These are phyloP conservation scores for Diaporthe velutina DNA, from an alignment of 2,329 filamentous ascomycete genomes.

Conservation along the genomic window DNA sequence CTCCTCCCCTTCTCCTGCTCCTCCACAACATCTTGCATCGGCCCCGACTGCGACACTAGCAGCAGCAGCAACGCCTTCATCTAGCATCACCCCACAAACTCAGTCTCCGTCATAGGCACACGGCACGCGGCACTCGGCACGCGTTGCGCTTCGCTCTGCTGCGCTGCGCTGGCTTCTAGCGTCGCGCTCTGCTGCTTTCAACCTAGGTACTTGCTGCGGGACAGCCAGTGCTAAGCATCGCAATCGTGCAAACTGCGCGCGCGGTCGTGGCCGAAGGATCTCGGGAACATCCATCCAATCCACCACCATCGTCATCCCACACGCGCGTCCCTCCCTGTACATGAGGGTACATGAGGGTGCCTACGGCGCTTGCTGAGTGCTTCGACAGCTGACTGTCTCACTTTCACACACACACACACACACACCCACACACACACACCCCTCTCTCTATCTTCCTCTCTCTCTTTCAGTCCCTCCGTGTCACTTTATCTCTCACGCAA, in stretches of 20 bases:
- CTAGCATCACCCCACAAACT: not conserved
- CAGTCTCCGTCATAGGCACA: not conserved
- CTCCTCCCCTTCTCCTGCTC: not conserved
- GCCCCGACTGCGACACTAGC: not conserved
- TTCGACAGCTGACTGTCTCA: conserved; percentile 29
- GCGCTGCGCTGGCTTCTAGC: not conserved
- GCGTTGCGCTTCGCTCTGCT: not conserved
- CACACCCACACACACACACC: too few relatives aligned
- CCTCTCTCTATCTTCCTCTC: too few relatives aligned
- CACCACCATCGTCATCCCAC: conserved; percentile 18
- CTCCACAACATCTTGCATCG: conserved; percentile 1
- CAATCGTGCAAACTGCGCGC: conserved; percentile 8
- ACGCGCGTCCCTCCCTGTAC: conserved; percentile 25
- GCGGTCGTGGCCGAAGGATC: conserved; percentile 29
- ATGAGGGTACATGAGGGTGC: conserved; percentile 11
- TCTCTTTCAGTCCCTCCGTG: not conserved
- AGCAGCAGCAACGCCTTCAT: not conserved
- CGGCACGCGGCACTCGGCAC: not conserved
- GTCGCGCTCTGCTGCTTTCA: not conserved
- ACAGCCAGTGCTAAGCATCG: conserved; percentile 17
- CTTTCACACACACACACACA: not conserved
- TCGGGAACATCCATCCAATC: conserved; percentile 29
- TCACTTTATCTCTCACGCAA: not conserved
- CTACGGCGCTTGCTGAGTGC: conserved; percentile 14
- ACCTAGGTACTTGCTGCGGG: conserved; percentile 7